Percentiles rank a stretch among this genome's conserved stretches.
phyloP scores from a whole-genome alignment of 139 green algal genomes.

The Tetradesmus obliquus region DNA sequence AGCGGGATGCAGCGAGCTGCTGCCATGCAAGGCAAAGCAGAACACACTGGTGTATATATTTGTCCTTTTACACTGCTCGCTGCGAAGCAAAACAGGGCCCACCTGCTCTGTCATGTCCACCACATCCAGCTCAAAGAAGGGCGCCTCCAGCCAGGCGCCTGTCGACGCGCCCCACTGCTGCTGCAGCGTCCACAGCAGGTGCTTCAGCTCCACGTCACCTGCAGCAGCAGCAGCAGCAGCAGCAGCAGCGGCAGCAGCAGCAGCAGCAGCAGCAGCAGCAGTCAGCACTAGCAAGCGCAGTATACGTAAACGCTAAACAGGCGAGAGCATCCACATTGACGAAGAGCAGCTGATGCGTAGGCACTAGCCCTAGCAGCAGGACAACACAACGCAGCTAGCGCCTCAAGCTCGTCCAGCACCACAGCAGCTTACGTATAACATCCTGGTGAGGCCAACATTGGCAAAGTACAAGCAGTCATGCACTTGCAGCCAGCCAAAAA shows the following conservation, averaged over 20 bases:
- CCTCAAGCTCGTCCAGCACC: not conserved
- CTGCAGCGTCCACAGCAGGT: slow-evolving; percentile 62
- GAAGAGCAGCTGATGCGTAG: too few relatives aligned
- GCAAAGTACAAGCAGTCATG: too few relatives aligned
- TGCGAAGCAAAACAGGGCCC: slow-evolving; percentile 43
- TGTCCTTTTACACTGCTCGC: not conserved
- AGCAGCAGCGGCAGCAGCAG: not conserved
- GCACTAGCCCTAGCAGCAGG: not conserved
- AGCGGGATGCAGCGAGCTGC: not conserved
- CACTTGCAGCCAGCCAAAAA: too few relatives aligned
- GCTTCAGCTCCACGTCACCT: slow-evolving; percentile 72
- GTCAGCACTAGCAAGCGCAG: too few relatives aligned
- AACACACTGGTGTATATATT: not conserved
- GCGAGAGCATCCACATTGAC: too few relatives aligned
- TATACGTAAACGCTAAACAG: too few relatives aligned
- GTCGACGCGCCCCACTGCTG: slow-evolving; percentile 64
- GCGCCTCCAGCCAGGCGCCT: slow-evolving; percentile 52
- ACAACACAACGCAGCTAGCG: not conserved
- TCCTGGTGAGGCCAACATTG: too few relatives aligned
- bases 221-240: slow-evolving; percentile 44
- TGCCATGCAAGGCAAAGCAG: not conserved
- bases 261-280: too few relatives aligned
- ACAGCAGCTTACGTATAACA: too few relatives aligned
- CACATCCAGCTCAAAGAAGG: slow-evolving; percentile 64
- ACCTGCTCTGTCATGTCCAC: slow-evolving; percentile 75